Evolutionary conservation across 2,329 filamentous ascomycete genomes (phyloP).

Genomic region (Neopestalotiopsis sp.): DNA sequence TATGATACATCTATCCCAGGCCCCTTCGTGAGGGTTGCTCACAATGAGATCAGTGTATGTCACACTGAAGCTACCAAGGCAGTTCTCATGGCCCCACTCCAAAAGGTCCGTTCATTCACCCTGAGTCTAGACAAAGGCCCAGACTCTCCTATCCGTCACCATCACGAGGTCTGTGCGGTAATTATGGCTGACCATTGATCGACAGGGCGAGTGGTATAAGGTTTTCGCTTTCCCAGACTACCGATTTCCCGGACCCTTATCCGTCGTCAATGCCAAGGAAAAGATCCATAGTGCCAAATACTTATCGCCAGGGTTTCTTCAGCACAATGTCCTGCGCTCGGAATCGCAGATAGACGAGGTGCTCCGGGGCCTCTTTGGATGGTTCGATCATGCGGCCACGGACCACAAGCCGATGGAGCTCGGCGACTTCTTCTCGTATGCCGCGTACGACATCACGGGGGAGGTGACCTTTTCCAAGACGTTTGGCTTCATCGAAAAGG

Average conservation of each 20-base stretch:
- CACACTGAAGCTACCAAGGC: neutral
- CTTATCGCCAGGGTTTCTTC: slow-evolving; percentile 11
- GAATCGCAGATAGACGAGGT: slow-evolving; percentile 18
- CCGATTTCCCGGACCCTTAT: slow-evolving; percentile 3
- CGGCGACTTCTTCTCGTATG: slow-evolving; percentile 21
- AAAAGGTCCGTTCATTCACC: slow-evolving; percentile 8
- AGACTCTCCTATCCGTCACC: neutral
- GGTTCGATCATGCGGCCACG: slow-evolving; percentile 1
- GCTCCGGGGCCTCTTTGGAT: slow-evolving; percentile 7
- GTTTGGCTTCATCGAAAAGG: slow-evolving; percentile 34
- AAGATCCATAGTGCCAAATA: slow-evolving; percentile 9
- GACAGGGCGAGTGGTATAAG: slow-evolving; percentile 20
- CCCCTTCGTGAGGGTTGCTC: slow-evolving; percentile 11
- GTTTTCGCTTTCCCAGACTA: slow-evolving; percentile 20
- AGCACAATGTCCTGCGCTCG: slow-evolving; percentile 13
- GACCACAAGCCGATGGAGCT: slow-evolving; percentile 12
- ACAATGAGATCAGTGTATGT: slow-evolving; percentile 12
- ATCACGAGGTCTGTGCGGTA: neutral
- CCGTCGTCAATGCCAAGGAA: slow-evolving; percentile 9
- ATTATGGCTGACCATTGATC: neutral
- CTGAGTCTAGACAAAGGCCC: neutral
- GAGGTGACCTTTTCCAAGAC: slow-evolving; percentile 33
- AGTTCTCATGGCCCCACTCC: slow-evolving; percentile 5
- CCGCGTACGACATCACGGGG: slow-evolving; percentile 34
- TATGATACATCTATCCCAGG: neutral